Evolutionary conservation across 306 rosid genomes (phyloP), one percentile per base, ranked within the genome.

Genomic region (Citrullus amarus): DNA sequence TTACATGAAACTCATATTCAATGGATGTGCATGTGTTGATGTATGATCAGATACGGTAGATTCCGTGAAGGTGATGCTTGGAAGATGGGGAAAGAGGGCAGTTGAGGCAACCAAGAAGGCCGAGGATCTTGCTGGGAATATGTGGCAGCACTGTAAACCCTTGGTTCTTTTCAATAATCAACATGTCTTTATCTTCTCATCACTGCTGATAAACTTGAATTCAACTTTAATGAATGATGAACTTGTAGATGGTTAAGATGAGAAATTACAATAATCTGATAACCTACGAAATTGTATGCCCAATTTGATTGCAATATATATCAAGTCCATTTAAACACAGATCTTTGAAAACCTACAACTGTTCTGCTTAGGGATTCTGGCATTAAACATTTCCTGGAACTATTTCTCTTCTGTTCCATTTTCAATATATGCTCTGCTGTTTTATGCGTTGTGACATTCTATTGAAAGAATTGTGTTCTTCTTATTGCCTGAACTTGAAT

Each of bases 131-230:
- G 98, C 98, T 57, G 98, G 96, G 18, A 91, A 93, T 77, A 88
- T 93, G 96, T 96, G 99, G 99, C 98, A 93, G 79, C 99, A 93
- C 86, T 83, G 98, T 96, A 81, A 87, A 87, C 80, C 34, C 84
- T 59, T 8, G 3, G 4, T 69, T 44, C 56, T 44, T 69, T 69
- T 5, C 6, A 25, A 68, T 41, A 67, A 67, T 67, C 30, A 39
- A 36, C 51, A 25, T 32, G 16, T 20, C 9, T 17, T 50, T 65
- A 48, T 14, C 58, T 71, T 51, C 78, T 73, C 46, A 50, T 53
- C 78, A 9, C 18, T 51, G 30, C 30, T 53, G 20, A 73, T 73
- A 0, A 16, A 51, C 32, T 53, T 73, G 41, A 71, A 15, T 71
- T 38, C 25, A 15, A 48, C 8, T 71, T 46, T 6, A 46, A 22